Evolutionary conservation across 1,284 basidiomycete genomes (phyloP).

Genomic region (Ceratobasidium sp.): DNA sequence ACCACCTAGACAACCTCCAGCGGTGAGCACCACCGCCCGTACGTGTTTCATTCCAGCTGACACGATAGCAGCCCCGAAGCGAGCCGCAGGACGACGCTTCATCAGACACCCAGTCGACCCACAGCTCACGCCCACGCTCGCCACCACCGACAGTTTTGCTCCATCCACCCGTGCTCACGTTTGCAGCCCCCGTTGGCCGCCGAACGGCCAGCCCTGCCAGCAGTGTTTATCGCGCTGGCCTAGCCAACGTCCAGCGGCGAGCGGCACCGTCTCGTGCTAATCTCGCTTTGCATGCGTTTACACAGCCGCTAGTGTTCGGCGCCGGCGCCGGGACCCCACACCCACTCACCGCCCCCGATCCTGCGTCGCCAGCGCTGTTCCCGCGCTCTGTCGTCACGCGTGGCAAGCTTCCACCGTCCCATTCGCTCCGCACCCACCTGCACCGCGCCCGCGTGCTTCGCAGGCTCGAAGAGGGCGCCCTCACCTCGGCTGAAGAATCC

Average conservation of each 20-base stretch:
- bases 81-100: conserved; percentile 25
- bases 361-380: background rate
- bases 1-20: background rate
- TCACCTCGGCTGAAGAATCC: conserved; percentile 60
- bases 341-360: conserved; percentile 20
- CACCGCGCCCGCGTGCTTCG: conserved; percentile 64
- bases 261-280: conserved; percentile 30
- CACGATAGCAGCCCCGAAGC: conserved; percentile 1
- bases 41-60: conserved; percentile 6
- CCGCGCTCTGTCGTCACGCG: conserved; percentile 24
- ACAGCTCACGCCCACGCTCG: conserved; percentile 29
- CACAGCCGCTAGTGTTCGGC: conserved; percentile 30
- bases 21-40: background rate
- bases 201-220: conserved; percentile 31
- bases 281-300: conserved; percentile 21
- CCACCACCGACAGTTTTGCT: conserved; percentile 10
- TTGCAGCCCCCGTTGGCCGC: conserved; percentile 3
- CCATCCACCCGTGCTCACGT: conserved; percentile 5
- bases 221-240: conserved; percentile 26
- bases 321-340: conserved; percentile 5
- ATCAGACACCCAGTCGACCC: conserved; percentile 25
- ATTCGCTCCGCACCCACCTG: conserved; percentile 51
- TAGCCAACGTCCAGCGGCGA: conserved; percentile 20
- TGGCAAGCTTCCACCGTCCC: conserved; percentile 5
- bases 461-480: conserved; percentile 58